These are phyloP conservation scores for Boeremia exigua DNA, from an alignment of 2,329 filamentous ascomycete genomes.

Conservation along the genomic window DNA sequence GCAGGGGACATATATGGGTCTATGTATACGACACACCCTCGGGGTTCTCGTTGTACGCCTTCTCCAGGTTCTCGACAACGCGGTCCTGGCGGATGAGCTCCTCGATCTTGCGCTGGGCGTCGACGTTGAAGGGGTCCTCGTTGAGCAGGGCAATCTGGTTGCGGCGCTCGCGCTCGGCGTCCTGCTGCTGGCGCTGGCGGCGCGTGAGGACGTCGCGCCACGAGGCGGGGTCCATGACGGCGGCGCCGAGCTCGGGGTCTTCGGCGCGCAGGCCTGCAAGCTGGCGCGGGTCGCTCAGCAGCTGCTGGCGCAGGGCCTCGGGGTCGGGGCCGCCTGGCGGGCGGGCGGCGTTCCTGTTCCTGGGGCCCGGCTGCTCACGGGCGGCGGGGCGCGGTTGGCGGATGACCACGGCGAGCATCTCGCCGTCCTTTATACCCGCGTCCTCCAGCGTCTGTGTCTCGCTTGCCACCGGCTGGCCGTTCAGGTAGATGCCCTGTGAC, in stretches of 20 bases:
- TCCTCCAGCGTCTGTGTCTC: conserved; percentile 82
- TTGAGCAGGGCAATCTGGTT: conserved; percentile 85
- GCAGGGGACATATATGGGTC: conserved; percentile 12
- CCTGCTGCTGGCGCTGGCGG: conserved; percentile 72
- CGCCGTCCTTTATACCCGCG: conserved; percentile 81
- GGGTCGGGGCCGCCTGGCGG: conserved; percentile 55
- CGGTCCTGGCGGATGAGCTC: conserved; percentile 96
- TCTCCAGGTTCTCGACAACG: conserved; percentile 94
- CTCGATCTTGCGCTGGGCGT: conserved; percentile 89
- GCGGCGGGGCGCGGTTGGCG: conserved; percentile 32
- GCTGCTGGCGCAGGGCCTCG: conserved; percentile 82
- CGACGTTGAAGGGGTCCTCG: conserved; percentile 91
- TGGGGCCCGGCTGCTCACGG: conserved; percentile 29
- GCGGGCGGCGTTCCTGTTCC: conserved; percentile 26
- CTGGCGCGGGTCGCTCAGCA: conserved; percentile 78
- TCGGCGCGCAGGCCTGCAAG: conserved; percentile 73
- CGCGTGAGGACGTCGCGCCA: conserved; percentile 77
- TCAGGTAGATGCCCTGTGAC: conserved; percentile 86
- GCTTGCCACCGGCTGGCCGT: conserved; percentile 79
- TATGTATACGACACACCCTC: conserved; percentile 86
- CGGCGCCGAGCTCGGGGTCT: conserved; percentile 77
- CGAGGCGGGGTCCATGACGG: conserved; percentile 74
- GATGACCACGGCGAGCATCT: conserved; percentile 90
- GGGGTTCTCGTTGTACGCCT: conserved; percentile 95
- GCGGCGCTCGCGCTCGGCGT: conserved; percentile 77